Evolutionary conservation across 805 yeast species (phyloP), one percentile per base, ranked within the genome.

Genomic region (Dipodascopsis tothii): DNA sequence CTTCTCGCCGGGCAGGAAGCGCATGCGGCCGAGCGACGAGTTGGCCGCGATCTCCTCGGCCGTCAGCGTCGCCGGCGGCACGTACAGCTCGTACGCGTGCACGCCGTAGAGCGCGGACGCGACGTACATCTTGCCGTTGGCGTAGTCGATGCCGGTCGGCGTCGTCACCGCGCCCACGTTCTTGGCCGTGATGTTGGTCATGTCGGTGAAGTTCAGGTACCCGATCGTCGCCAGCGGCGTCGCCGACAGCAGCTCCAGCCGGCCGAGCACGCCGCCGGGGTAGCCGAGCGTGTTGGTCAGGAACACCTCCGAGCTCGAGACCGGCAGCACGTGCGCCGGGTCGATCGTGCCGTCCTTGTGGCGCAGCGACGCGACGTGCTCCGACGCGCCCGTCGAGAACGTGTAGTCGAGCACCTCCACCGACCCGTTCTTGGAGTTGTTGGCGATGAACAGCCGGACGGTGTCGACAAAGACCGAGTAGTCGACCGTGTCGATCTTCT

Each of bases 161-260:
- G 52, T 49, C 9, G 53, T 49, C 19, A 28, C 20, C 7, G 43
- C 42, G 16, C 53, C 53, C 23, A 49, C 42, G 4, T 42, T n/a
- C 40, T 40, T 38, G 3, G 45, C 51, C 5, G 53, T 49, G 36
- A 49, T 40, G 38, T 49, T 49, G 14, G 48, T 49, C 45, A 48
- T 40, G 30, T 49, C 43, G 9, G 51, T 47, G 28, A 49, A 36
- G 41, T 49, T 39, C 45, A 49, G 35, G 48, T 35, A 49, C n/a
- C 53, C 53, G 21, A 49, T 39, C 3, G 53, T 47, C 21, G 46
- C 53, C 9, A 49, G 18, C 3, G 53, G 53, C 25, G 47, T 47
- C 6, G 41, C 53, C 11, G 53, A 43, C 18, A 49, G 5, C 9
- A 37, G 30, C 32, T 49, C 53, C 21, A 43, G 33, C n/a, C 34